phyloP scores from a whole-genome alignment of 176 grass and related monocot genomes.

The Tuctoria greenei region DNA sequence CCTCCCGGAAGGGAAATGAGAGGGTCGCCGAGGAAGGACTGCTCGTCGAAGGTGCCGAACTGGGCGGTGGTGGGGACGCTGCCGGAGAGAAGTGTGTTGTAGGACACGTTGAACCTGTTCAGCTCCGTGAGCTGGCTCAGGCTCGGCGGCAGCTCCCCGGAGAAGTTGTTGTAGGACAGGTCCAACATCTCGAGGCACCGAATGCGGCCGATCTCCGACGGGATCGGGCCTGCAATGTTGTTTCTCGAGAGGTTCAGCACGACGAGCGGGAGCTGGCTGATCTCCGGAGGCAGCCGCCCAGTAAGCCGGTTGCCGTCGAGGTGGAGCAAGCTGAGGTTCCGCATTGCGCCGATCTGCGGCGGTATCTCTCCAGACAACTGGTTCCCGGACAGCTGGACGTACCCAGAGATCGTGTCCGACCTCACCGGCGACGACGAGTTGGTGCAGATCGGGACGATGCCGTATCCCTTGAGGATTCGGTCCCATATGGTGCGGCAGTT shows the following conservation, averaged over 20 bases:
- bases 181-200: constrained; percentile 66
- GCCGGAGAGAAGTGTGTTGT: constrained; percentile 71
- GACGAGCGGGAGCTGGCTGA: constrained; percentile 58
- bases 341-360: constrained; percentile 49
- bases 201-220: constrained; percentile 53
- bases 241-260: constrained; percentile 75
- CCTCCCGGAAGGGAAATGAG: constrained; percentile 15
- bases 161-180: constrained; percentile 81
- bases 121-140: constrained; percentile 54
- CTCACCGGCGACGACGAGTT: constrained; percentile 49
- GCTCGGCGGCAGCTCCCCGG: constrained; percentile 63
- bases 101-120: constrained; percentile 75
- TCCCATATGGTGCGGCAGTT: constrained; percentile 73
- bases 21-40: constrained; percentile 78
- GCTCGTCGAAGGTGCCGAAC: constrained; percentile 63
- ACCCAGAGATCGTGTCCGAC: constrained; percentile 63
- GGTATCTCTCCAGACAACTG: constrained; percentile 61
- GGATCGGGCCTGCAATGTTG: constrained; percentile 60
- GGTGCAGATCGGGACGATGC: constrained; percentile 65
- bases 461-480: constrained; percentile 69
- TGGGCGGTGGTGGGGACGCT: constrained; percentile 42
- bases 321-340: constrained; percentile 70
- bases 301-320: constrained; percentile 61
- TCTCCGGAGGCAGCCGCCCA: constrained; percentile 51
- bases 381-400: constrained; percentile 78